These are phyloP conservation scores for Zymoseptoria brevis DNA, from an alignment of 2,329 filamentous ascomycete species.

Conservation along the genomic window DNA sequence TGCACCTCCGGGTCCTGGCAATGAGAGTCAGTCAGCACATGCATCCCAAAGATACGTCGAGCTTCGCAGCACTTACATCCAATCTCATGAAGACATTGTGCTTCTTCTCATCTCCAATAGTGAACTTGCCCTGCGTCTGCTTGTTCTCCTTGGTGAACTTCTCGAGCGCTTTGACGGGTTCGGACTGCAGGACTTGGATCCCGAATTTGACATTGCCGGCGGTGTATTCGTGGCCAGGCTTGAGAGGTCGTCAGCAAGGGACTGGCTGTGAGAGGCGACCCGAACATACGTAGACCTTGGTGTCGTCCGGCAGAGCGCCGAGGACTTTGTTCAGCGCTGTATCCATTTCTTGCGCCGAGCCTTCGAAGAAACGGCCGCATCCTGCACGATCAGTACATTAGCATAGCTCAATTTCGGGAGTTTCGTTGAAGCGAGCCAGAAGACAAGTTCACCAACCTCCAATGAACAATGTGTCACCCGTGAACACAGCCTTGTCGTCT, in stretches of 20 bases:
- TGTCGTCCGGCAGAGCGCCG: constrained; percentile 75
- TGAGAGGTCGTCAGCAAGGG: neutral
- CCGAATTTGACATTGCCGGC: constrained; percentile 90
- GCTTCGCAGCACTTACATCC: constrained; percentile 48
- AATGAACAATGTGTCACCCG: constrained; percentile 92
- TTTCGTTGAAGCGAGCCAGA: neutral
- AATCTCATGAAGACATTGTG: constrained; percentile 97
- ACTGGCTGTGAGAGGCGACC: no score
- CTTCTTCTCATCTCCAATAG: constrained; percentile 93
- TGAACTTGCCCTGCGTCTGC: constrained; percentile 91
- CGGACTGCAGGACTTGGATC: constrained; percentile 63
- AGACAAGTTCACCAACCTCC: constrained; percentile 50
- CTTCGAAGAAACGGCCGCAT: constrained; percentile 94
- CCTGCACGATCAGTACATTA: constrained; percentile 42
- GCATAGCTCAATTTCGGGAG: neutral
- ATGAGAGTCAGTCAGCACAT: neutral
- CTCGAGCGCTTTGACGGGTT: constrained; percentile 68
- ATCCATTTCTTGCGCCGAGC: constrained; percentile 83
- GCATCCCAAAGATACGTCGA: neutral
- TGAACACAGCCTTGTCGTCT: constrained; percentile 73
- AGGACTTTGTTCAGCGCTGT: constrained; percentile 82
- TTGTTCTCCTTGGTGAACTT: constrained; percentile 69
- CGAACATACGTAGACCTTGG: constrained; percentile 65
- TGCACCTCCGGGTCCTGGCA: constrained; percentile 73
- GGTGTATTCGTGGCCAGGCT: constrained; percentile 98